Evolutionary conservation across 371 early-diverging fungal species (phyloP), one percentile per base, ranked within the genome.

Genomic region (Syncephalastrum racemosum): DNA sequence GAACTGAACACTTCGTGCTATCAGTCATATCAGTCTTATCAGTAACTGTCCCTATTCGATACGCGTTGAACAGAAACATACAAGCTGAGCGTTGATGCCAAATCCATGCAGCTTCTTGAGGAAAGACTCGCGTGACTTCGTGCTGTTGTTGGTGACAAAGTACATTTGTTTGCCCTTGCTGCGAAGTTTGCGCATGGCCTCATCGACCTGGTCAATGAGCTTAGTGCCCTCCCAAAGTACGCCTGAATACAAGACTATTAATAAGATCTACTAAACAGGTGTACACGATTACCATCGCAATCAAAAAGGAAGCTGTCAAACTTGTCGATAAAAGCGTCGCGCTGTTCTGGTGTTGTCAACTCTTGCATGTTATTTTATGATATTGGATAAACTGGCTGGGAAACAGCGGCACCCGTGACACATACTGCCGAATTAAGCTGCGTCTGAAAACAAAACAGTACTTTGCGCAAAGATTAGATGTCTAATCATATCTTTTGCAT

Each of bases 81-180:
- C 90, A 51, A 70, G 65, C 4, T 70, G 62, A 13, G 92, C 93
- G 48, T 87, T 68, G 42, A 96, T 84, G 22, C 90, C 90, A 20
- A 95, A 73, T 19, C 74, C 77, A 44, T 75, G 62, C 64, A 98
- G 94, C 79, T 96, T 97, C 42, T 86, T 75, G 20, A 87, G 67
- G 62, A 95, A 96, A 45, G 83, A 73, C 6, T 63, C 63, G 39
- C 98, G 87, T 19, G 96, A 94, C 58, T 91, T 91, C 12, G 94
- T 88, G 73, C 92, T 91, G 80, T 98, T 98, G 85, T 98, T 98
- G 41, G 99, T 92, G 8, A 98, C 96, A 73, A 96, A 97, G 44
- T 94, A 77, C 31, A 20, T 58, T 39, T 15, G 18, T 40, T 8
- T 75, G 91, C 92, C 88, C 74, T 82, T 73, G 45, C 65, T 63